phyloP scores from a whole-genome alignment of 176 grass and related monocot species.

The Hyparrhenia diplandra region DNA sequence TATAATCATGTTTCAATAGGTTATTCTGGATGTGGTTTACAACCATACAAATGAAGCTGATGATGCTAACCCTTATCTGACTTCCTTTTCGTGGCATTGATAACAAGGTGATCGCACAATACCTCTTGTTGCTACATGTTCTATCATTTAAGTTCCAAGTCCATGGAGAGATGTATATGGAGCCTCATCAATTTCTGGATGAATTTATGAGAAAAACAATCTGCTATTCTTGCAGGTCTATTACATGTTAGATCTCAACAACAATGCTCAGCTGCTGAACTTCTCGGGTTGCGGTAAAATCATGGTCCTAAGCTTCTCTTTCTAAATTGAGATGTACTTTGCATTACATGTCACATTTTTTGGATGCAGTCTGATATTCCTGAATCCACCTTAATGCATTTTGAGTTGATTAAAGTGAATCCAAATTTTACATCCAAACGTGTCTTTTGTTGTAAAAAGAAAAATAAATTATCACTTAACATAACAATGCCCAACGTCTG shows the following conservation, averaged over 20 bases:
- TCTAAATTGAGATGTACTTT: not conserved
- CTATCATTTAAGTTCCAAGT: not conserved
- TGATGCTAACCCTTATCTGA: conserved; percentile 77
- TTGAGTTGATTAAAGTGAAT: too few species aligned
- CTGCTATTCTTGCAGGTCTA: conserved; percentile 66
- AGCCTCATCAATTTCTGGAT: not conserved
- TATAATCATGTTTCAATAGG: conserved; percentile 36
- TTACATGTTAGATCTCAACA: conserved; percentile 87
- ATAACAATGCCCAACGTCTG: too few species aligned
- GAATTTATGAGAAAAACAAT: conserved; percentile 3
- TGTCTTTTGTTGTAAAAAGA: too few species aligned
- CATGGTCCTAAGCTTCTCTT: conserved; percentile 14
- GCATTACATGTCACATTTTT: not conserved
- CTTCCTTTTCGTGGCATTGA: conserved; percentile 97
- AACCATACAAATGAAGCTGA: conserved; percentile 98
- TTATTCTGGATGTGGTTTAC: conserved; percentile 97
- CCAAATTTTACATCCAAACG: too few species aligned
- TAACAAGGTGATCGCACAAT: conserved; percentile 58
- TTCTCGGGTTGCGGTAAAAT: conserved; percentile 95
- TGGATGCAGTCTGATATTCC: not conserved
- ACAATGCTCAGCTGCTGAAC: conserved; percentile 62
- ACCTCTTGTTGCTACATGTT: conserved; percentile 2
- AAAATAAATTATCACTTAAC: too few species aligned
- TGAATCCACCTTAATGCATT: too few species aligned
- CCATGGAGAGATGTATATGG: not conserved